Conservation (phyloP, 2,329 filamentous ascomycete species). For the Aspergillus sp. region DNA sequence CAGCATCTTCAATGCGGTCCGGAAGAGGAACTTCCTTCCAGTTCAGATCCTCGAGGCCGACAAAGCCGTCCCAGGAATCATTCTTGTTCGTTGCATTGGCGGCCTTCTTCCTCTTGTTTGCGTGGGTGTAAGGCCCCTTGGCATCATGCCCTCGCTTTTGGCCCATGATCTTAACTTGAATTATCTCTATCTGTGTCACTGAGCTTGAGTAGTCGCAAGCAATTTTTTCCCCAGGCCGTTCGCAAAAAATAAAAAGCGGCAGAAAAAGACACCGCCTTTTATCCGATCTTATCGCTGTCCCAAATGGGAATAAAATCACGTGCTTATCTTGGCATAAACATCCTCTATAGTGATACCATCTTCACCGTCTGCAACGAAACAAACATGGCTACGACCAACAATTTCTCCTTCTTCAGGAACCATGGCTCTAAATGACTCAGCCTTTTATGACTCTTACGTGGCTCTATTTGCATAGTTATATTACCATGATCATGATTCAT, state of each 20-base stretch:
- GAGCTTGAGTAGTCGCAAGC: neutral
- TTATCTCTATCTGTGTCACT: neutral
- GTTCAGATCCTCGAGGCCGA: conserved; percentile 46
- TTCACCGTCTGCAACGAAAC: too few species aligned
- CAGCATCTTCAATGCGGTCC: conserved; percentile 77
- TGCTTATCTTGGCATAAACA: too few species aligned
- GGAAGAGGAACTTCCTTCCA: conserved; percentile 63
- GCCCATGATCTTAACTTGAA: conserved; percentile 20
- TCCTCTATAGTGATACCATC: too few species aligned
- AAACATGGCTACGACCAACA: neutral
- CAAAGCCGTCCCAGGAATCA: conserved; percentile 18
- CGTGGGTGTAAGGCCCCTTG: conserved; percentile 20
- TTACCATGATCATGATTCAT: too few species aligned
- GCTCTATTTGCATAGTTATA: too few species aligned
- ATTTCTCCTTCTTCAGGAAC: neutral
- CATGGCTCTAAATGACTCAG: too few species aligned
- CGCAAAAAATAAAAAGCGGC: conserved; percentile 27
- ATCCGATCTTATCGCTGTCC: conserved; percentile 26
- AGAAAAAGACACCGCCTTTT: conserved; percentile 25
- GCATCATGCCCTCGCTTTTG: conserved; percentile 30
- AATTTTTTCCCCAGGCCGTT: neutral
- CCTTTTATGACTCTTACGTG: too few species aligned
- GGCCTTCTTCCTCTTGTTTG: conserved; percentile 32
- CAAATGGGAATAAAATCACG: too few species aligned
- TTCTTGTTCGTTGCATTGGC: conserved; percentile 12